These are phyloP conservation scores for Penium margaritaceum DNA, from an alignment of 139 green algal species.

Conservation along the genomic window DNA sequence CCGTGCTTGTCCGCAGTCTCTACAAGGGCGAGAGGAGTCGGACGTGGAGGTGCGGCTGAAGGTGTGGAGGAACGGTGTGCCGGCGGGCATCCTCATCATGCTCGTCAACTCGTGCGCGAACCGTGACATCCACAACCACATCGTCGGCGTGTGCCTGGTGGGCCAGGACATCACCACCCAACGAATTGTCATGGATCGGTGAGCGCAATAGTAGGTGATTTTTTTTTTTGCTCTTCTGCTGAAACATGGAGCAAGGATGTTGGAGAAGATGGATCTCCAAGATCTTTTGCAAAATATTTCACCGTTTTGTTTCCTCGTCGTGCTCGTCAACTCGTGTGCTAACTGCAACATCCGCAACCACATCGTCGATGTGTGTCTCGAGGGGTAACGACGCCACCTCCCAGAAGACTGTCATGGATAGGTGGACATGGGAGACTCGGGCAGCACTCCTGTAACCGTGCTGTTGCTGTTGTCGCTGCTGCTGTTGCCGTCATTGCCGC, in stretches of 20 bases:
- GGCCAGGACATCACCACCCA: conserved; percentile 16
- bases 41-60: conserved; percentile 6
- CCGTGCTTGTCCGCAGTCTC: too few species aligned
- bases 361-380: conserved; percentile 9
- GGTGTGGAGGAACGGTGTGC: neutral
- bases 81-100: neutral
- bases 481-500: too few species aligned
- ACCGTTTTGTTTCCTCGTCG: too few species aligned
- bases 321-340: conserved; percentile 14
- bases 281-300: too few species aligned
- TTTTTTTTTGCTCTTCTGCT: too few species aligned
- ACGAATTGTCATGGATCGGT: neutral
- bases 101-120: conserved; percentile 20
- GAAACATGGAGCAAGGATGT: too few species aligned
- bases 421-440: too few species aligned
- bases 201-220: too few species aligned
- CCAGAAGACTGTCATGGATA: conserved; percentile 33
- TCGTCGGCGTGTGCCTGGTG: conserved; percentile 26
- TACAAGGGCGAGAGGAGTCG: neutral
- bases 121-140: conserved; percentile 16
- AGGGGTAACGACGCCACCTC: conserved; percentile 10
- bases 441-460: too few species aligned
- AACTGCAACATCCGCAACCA: conserved; percentile 7
- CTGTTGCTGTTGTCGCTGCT: too few species aligned
- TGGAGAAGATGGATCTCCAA: too few species aligned